A percentile compares a stretch with the other conserved stretches of the same genome.
phyloP scores from a whole-genome alignment of 768 basidiomycete genomes.

The Russula sp. region DNA sequence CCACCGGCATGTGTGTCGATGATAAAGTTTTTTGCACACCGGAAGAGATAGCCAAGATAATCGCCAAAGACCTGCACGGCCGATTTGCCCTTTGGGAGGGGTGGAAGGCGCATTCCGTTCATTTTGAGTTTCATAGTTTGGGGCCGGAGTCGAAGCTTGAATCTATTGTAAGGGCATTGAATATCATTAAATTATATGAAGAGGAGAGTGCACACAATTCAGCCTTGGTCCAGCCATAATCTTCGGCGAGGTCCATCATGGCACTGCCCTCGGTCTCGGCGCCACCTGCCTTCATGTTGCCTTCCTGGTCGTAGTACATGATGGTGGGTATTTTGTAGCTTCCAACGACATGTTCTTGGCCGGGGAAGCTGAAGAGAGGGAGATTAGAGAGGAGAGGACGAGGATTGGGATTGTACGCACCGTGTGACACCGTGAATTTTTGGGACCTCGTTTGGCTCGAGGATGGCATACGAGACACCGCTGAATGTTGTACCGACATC shows the following conservation, averaged over 20 bases:
- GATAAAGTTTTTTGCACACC: constrained; percentile 72
- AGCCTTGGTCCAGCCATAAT: constrained; percentile 71
- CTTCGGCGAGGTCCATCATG: constrained; percentile 63
- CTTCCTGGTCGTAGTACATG: constrained; percentile 68
- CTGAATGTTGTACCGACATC: constrained; percentile 83
- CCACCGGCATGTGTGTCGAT: constrained; percentile 83
- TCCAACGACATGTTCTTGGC: constrained; percentile 82
- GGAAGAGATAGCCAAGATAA: constrained; percentile 70
- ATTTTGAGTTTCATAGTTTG: constrained; percentile 76
- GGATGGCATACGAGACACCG: constrained; percentile 79
- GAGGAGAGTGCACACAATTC: constrained; percentile 58
- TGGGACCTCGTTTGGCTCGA: constrained; percentile 77
- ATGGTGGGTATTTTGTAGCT: constrained; percentile 81
- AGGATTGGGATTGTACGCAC: constrained; percentile 39
- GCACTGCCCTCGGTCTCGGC: constrained; percentile 70
- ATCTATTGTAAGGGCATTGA: constrained; percentile 41
- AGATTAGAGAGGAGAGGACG: background rate
- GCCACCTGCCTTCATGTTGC: constrained; percentile 66
- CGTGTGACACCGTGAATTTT: constrained; percentile 79
- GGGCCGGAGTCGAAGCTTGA: constrained; percentile 77
- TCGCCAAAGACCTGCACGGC: constrained; percentile 78
- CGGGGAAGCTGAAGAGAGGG: constrained; percentile 57
- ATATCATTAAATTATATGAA: constrained; percentile 2
- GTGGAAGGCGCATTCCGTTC: constrained; percentile 77
- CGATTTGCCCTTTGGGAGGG: constrained; percentile 62